phyloP scores from a whole-genome alignment of 495 filamentous ascomycete genomes.

The Neurospora africana region DNA sequence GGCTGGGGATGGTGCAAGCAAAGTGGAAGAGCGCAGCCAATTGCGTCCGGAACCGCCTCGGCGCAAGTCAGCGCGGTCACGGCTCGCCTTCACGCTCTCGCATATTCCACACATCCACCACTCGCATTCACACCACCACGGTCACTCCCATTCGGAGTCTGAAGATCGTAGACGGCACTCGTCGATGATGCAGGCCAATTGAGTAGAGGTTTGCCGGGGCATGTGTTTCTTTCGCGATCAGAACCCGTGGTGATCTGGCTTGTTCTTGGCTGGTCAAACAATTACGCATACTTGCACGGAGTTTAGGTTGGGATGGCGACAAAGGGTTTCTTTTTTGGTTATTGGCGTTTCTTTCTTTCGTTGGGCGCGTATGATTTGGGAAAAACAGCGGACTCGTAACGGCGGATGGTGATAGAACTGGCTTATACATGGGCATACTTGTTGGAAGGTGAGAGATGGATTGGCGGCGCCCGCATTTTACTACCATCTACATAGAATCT shows the following conservation, averaged over 20 bases:
- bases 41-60: not conserved
- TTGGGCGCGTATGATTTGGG: not conserved
- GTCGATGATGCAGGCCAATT: not conserved
- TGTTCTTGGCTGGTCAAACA: not conserved
- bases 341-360: not conserved
- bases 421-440: not conserved
- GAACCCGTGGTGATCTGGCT: not conserved
- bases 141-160: not conserved
- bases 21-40: not conserved
- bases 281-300: not conserved
- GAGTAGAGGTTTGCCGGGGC: not conserved
- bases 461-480: not conserved
- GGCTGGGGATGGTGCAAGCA: not conserved
- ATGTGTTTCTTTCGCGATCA: not conserved
- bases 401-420: not conserved
- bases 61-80: not conserved
- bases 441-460: not conserved
- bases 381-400: not conserved
- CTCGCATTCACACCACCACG: not conserved
- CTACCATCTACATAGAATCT: not conserved
- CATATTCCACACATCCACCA: not conserved
- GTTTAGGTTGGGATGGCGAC: not conserved
- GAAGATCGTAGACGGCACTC: not conserved
- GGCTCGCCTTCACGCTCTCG: not conserved
- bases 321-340: not conserved